Evolutionary conservation across 2,329 filamentous ascomycete genomes (phyloP), one percentile per base, ranked within the genome.

Genomic region (Aspergillus tanneri): DNA sequence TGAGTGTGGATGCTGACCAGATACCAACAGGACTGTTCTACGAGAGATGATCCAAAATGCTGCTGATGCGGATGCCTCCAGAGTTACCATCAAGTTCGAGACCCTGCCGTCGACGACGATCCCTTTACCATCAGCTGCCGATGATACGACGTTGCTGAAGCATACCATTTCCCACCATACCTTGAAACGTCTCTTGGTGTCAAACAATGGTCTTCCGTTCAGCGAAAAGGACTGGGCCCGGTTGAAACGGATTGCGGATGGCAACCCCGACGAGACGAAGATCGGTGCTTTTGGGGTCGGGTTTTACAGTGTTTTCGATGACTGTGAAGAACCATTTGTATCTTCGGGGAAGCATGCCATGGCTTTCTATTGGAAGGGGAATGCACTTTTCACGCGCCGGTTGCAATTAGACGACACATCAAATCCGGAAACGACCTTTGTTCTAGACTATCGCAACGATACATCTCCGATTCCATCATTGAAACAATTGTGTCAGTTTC

Each of bases 291-390:
- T 99, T 67, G 93, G 93, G 57, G 93, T 99, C 24, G 93, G 93
- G 2, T 99, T 99, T 74, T 99, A 99, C 77, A 95, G 89, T 67
- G 92, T 97, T 30, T 99, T 99, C 68, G 89, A 93, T 53, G 93
- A 99, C 67, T 99, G 92, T 67, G 95, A 99, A 70, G 90, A 96
- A 60, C 93, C 93, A 0, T 97, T 99, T 64, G 88, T 99, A 56
- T 93, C 90, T 57, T 97, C 92, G 1, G 93, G 93, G 1, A 82
- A 80, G 53, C 86, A 95, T 70, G 91, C 90, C 28, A 96, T 99
- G 89, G 92, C 92, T 0, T 99, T 99, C 65, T 99, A 96, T 74
- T 99, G 93, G 95, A 97, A 96, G 69, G 91, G 88, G n/a, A 97
- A 97, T 68, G 89, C 90, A 4, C 79, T 99, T 2, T 97, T 96